Conservation (phyloP, 768 basidiomycete species). For the Kwoniella heveanensis region DNA sequence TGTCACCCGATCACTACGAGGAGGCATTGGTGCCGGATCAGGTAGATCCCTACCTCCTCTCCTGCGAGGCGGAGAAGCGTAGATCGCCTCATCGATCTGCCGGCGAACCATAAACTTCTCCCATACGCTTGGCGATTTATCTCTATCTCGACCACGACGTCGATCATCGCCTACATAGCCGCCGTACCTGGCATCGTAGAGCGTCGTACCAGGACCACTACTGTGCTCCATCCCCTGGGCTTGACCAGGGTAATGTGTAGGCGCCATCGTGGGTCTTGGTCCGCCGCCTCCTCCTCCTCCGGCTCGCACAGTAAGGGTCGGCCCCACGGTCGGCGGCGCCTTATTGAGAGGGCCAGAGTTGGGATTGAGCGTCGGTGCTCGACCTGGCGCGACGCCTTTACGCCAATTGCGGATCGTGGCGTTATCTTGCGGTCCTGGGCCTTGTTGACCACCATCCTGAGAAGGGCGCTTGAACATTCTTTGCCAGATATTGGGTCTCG, state of each 20-base stretch:
- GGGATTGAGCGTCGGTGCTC: constrained; percentile 15
- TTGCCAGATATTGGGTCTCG: constrained; percentile 12
- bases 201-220: constrained; percentile 7
- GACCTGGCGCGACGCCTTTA: constrained; percentile 8
- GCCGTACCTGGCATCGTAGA: constrained; percentile 4
- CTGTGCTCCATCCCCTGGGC: background rate
- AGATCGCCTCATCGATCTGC: constrained; percentile 3
- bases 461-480: constrained; percentile 9
- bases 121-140: constrained; percentile 13
- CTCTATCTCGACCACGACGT: background rate
- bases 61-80: background rate
- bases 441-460: constrained; percentile 6
- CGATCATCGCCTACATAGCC: constrained; percentile 2
- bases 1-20: background rate
- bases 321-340: constrained; percentile 5
- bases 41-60: background rate
- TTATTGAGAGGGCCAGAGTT: background rate
- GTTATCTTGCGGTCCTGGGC: constrained; percentile 8
- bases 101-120: constrained; percentile 11
- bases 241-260: constrained; percentile 4
- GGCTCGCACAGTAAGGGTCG: background rate
- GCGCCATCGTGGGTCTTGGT: constrained; percentile 5
- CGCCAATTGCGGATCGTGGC: constrained; percentile 15
- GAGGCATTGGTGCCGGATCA: constrained; percentile 1
- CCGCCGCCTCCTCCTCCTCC: background rate